Evolutionary conservation across 1,139 yeast species (phyloP), one percentile per base, ranked within the genome.

Genomic region (Yamadazyma blattariae): DNA sequence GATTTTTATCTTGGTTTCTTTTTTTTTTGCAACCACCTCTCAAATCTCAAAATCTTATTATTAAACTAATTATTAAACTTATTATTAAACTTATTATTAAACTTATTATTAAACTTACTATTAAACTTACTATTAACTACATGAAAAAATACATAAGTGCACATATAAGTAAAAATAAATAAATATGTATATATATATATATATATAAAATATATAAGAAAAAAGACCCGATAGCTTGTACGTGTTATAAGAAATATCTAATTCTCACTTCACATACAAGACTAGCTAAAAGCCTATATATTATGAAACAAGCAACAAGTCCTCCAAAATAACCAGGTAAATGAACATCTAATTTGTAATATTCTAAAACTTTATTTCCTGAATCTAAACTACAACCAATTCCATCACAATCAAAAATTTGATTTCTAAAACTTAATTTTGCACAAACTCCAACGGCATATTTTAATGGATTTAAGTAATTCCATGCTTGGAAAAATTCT

Each of bases 401-500:
- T 10, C 30, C 45, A 32, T 54, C 48, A 50, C 76, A 70, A 14
- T 39, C 37, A 41, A 70, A 70, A 1, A 27, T 30, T 44, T 65
- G 71, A 25, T 52, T 56, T 33, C 47, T 34, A 32, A 70, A 62
- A 10, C 65, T 69, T 36, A 68, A 47, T 40, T 63, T 62, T 11
- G 70, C 68, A 46, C 66, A 56, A 2, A 79, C 64, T 37, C 81
- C 79, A 27, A 77, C 80, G 5, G 76, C 82, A 54, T 82, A 87
- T 49, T 82, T 83, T 51, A 83, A 59, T 1, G 96, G 96, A 37
- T 79, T 82, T 11, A 83, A 48, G 60, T 79, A 87, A 56, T 86
- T 87, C 54, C 83, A 61, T 0, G 80, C 95, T 44, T 68, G 67
- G 51, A 87, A 72, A 35, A 87, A 77, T 1, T 61, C 61, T 7